These are phyloP conservation scores for Penicillium janthinellum DNA, from an alignment of 2,329 filamentous ascomycete species.

Conservation along the genomic window DNA sequence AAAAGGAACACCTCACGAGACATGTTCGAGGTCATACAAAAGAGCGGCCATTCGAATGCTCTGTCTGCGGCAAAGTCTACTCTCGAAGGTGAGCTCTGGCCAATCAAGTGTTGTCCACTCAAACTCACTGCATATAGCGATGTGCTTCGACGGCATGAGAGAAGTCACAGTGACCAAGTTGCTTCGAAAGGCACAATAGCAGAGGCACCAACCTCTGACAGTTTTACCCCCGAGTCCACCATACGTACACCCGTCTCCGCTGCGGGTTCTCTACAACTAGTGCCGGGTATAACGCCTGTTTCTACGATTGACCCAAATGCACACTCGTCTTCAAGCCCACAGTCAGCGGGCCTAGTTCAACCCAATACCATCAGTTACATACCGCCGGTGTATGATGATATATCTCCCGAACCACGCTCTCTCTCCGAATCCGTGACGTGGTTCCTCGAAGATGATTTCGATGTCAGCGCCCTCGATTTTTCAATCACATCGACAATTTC, in stretches of 20 bases:
- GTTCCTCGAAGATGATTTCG: slow-evolving; percentile 22
- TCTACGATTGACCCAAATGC: neutral
- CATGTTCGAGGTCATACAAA: slow-evolving; percentile 92
- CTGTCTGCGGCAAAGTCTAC: slow-evolving; percentile 24
- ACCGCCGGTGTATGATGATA: neutral
- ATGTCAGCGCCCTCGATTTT: slow-evolving; percentile 21
- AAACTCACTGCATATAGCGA: slow-evolving; percentile 10
- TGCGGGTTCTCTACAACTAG: neutral
- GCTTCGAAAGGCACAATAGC: neutral
- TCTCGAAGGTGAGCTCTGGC: slow-evolving; percentile 14
- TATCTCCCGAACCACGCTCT: neutral
- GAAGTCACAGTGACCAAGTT: slow-evolving; percentile 11
- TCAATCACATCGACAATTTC: slow-evolving; percentile 23
- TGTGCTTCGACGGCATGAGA: slow-evolving; percentile 19
- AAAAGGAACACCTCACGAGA: slow-evolving; percentile 24
- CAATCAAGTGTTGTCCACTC: neutral
- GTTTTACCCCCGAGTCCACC: neutral
- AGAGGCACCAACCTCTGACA: neutral
- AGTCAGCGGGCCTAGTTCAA: neutral
- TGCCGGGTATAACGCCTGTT: neutral
- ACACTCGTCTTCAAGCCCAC: neutral
- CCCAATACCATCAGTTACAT: neutral
- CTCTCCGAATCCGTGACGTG: slow-evolving; percentile 14
- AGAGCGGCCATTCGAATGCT: slow-evolving; percentile 71
- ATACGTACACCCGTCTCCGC: neutral